Conservation (phyloP, 164 flowering plant genomes). For the Vitis labrusca region DNA sequence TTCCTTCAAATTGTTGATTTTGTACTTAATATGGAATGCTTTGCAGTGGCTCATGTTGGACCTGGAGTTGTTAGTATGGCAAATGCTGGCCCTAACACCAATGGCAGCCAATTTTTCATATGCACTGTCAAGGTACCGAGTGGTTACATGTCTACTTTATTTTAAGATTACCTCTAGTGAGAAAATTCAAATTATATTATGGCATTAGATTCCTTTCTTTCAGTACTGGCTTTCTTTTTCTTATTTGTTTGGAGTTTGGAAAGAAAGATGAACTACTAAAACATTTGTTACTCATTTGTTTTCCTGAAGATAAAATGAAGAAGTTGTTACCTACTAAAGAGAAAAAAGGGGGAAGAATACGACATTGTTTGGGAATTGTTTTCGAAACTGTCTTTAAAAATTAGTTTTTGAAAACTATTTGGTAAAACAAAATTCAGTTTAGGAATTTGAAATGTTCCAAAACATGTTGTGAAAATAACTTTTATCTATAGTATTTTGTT, state of each 20-base stretch:
- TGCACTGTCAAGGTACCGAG: slow-evolving; percentile 92
- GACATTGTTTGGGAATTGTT: too few relatives aligned
- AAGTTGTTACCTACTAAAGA: too few relatives aligned
- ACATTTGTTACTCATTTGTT: too few relatives aligned
- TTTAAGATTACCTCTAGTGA: not conserved
- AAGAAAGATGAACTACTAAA: too few relatives aligned
- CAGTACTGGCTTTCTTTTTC: not conserved
- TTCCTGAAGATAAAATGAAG: too few relatives aligned
- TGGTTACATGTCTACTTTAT: not conserved
- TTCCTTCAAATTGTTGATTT: not conserved
- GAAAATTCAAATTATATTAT: not conserved
- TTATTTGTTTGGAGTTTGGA: not conserved
- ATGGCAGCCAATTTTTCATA: slow-evolving; percentile 98
- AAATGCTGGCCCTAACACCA: slow-evolving; percentile 95
- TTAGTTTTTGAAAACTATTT: too few relatives aligned
- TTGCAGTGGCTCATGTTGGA: slow-evolving; percentile 66
- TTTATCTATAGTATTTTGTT: too few relatives aligned
- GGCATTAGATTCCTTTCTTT: not conserved
- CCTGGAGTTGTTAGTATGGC: slow-evolving; percentile 87
- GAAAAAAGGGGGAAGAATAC: too few relatives aligned
- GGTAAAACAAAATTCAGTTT: too few relatives aligned
- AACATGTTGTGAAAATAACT: too few relatives aligned
- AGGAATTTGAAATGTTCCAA: too few relatives aligned
- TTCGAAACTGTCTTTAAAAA: too few relatives aligned
- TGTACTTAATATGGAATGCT: not conserved